Conservation (phyloP, 148 eudicot genomes). For the Fagopyrum homotropicum region DNA sequence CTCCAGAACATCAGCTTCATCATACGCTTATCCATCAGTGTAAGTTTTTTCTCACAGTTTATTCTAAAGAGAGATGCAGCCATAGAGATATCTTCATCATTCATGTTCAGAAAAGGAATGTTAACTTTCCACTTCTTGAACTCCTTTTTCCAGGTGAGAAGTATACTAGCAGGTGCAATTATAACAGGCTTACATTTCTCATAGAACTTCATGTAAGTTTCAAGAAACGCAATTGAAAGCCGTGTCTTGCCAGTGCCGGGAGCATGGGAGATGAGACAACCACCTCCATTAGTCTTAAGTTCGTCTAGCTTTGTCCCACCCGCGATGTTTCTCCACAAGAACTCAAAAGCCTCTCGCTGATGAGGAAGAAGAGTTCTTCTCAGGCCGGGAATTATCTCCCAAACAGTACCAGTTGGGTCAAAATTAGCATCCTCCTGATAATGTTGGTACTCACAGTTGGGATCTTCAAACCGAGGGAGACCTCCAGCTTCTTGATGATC, state of each 20-base stretch:
- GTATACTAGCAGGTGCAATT: constrained; percentile 69
- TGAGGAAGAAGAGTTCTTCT: constrained; percentile 41
- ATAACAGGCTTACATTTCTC: constrained; percentile 45
- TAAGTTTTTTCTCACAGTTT: not conserved
- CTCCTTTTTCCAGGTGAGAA: constrained; percentile 77
- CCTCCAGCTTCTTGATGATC: not conserved
- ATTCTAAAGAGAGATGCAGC: constrained; percentile 5
- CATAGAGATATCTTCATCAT: constrained; percentile 29
- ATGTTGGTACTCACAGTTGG: not conserved
- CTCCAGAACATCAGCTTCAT: constrained; percentile 51
- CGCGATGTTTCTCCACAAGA: constrained; percentile 64
- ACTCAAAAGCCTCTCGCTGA: constrained; percentile 76
- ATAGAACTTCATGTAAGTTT: constrained; percentile 39
- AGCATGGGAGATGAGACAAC: constrained; percentile 87
- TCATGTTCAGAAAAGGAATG: constrained; percentile 59
- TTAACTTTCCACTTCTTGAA: constrained; percentile 54
- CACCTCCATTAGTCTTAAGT: constrained; percentile 43
- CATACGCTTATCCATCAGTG: constrained; percentile 20
- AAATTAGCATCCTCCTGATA: not conserved
- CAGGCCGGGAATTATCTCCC: constrained; percentile 61
- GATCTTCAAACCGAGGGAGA: constrained; percentile 15
- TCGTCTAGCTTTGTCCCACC: constrained; percentile 45
- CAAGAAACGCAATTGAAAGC: constrained; percentile 57
- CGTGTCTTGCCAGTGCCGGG: constrained; percentile 91
- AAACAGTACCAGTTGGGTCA: constrained; percentile 42